Conservation (phyloP, 1,284 basidiomycete species). For the Earliella scabrosa region DNA sequence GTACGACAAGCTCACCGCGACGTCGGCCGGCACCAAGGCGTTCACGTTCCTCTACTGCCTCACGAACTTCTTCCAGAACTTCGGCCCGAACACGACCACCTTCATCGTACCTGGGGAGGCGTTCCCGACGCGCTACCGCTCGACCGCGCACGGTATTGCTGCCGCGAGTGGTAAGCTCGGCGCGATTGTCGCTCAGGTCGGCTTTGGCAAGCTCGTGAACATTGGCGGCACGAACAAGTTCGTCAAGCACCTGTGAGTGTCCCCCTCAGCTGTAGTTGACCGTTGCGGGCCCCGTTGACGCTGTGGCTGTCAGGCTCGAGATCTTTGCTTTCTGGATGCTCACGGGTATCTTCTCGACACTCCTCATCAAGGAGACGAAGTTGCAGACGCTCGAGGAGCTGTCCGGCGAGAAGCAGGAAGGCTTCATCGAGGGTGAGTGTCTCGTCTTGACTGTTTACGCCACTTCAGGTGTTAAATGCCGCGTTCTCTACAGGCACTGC, state of each 20-base stretch:
- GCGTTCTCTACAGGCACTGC: too few relatives aligned
- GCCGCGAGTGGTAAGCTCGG: conserved; percentile 73
- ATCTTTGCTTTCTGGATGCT: conserved; percentile 65
- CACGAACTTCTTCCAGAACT: conserved; percentile 59
- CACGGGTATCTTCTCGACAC: conserved; percentile 62
- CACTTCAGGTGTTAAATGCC: too few relatives aligned
- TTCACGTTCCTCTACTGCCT: conserved; percentile 71
- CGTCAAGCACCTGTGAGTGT: conserved; percentile 41
- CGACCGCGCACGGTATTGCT: conserved; percentile 74
- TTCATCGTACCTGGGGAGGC: conserved; percentile 73
- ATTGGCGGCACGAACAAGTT: conserved; percentile 50
- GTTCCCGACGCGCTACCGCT: conserved; percentile 78
- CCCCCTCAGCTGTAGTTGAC: not conserved
- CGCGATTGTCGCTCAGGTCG: conserved; percentile 70
- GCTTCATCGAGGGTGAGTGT: conserved; percentile 42
- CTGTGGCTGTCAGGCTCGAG: conserved; percentile 39
- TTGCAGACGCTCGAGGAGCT: conserved; percentile 58
- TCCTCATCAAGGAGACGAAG: conserved; percentile 67
- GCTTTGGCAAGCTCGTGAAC: conserved; percentile 50
- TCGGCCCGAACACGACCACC: conserved; percentile 78
- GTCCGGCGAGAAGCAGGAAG: conserved; percentile 54
- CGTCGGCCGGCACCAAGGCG: conserved; percentile 40
- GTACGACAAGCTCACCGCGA: conserved; percentile 56
- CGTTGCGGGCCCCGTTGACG: not conserved
- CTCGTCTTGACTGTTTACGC: not conserved